phyloP scores from a whole-genome alignment of 1,284 basidiomycete species.

The Trichosporon coremiiforme region DNA sequence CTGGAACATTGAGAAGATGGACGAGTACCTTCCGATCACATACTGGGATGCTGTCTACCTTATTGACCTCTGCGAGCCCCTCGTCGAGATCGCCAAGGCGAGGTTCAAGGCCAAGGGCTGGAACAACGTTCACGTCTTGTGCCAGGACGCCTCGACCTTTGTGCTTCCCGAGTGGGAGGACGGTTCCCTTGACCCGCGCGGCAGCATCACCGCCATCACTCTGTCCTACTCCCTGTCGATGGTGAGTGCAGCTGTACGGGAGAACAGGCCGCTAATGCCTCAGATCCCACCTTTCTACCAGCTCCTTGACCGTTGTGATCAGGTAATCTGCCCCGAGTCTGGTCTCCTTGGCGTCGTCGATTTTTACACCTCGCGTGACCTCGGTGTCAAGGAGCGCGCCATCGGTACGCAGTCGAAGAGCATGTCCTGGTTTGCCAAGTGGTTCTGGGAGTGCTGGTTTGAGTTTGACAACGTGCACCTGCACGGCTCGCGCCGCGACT shows the following conservation, averaged over 20 bases:
- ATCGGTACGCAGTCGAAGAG: slow-evolving; percentile 71
- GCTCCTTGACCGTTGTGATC: slow-evolving; percentile 70
- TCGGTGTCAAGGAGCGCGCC: slow-evolving; percentile 62
- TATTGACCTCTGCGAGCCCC: slow-evolving; percentile 72
- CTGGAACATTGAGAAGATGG: slow-evolving; percentile 79
- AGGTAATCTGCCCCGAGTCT: slow-evolving; percentile 66
- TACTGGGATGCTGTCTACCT: slow-evolving; percentile 74
- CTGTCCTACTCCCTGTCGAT: slow-evolving; percentile 74
- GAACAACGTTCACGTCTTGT: slow-evolving; percentile 73
- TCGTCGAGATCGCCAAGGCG: slow-evolving; percentile 71
- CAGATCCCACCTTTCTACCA: slow-evolving; percentile 73
- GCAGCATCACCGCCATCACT: slow-evolving; percentile 66
- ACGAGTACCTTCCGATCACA: slow-evolving; percentile 67
- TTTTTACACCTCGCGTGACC: slow-evolving; percentile 73
- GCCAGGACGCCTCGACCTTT: slow-evolving; percentile 74
- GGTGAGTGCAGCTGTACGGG: slow-evolving; percentile 56
- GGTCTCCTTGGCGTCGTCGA: slow-evolving; percentile 74
- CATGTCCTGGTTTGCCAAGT: slow-evolving; percentile 71
- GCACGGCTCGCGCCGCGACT: slow-evolving; percentile 69
- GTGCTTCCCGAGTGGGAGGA: slow-evolving; percentile 65
- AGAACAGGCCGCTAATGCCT: slow-evolving; percentile 3
- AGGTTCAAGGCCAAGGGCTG: slow-evolving; percentile 71
- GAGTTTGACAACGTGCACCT: slow-evolving; percentile 75
- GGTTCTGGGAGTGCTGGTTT: slow-evolving; percentile 84
- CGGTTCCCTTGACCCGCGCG: slow-evolving; percentile 62